A percentile compares a stretch with the other conserved stretches of the same genome.
These are phyloP conservation scores for Pleodorina starrii DNA, from an alignment of 139 green algal genomes.

Conservation along the genomic window DNA sequence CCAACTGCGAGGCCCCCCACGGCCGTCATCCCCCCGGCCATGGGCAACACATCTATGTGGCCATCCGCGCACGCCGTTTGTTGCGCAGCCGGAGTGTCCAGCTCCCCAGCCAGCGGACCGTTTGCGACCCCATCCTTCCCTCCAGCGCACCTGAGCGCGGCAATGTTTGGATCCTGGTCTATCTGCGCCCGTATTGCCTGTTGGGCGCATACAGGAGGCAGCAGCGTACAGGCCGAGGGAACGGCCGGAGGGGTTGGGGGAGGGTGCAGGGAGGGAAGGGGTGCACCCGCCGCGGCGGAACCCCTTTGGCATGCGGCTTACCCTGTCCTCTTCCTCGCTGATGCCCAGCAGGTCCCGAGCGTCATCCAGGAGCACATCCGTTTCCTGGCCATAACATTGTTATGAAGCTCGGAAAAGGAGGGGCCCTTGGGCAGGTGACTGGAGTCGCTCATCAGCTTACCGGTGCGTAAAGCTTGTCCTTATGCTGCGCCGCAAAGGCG, in stretches of 20 bases:
- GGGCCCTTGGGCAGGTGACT: not conserved
- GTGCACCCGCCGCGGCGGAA: not conserved
- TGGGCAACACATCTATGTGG: too few species aligned
- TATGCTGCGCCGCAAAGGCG: constrained; percentile 29
- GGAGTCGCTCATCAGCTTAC: constrained; percentile 19
- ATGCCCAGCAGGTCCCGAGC: constrained; percentile 22
- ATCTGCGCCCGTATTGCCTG: constrained; percentile 19
- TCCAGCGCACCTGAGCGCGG: constrained; percentile 12
- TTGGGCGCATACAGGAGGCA: not conserved
- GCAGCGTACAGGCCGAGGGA: too few species aligned
- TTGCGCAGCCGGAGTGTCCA: too few species aligned
- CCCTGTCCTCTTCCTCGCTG: constrained; percentile 25
- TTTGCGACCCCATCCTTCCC: not conserved
- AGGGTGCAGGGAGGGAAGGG: too few species aligned
- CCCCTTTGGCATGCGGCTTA: not conserved
- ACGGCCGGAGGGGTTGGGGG: too few species aligned
- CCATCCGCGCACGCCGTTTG: too few species aligned
- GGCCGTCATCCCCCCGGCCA: too few species aligned
- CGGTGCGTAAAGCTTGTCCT: constrained; percentile 44
- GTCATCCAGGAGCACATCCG: constrained; percentile 34
- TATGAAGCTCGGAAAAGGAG: constrained; percentile 4
- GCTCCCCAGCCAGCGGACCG: too few species aligned
- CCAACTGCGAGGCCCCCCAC: too few species aligned
- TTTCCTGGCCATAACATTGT: not conserved
- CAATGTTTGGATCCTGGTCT: constrained; percentile 28